These are phyloP conservation scores for Furcasterigmium furcatum DNA, from an alignment of 2,329 filamentous ascomycete genomes.

Conservation along the genomic window DNA sequence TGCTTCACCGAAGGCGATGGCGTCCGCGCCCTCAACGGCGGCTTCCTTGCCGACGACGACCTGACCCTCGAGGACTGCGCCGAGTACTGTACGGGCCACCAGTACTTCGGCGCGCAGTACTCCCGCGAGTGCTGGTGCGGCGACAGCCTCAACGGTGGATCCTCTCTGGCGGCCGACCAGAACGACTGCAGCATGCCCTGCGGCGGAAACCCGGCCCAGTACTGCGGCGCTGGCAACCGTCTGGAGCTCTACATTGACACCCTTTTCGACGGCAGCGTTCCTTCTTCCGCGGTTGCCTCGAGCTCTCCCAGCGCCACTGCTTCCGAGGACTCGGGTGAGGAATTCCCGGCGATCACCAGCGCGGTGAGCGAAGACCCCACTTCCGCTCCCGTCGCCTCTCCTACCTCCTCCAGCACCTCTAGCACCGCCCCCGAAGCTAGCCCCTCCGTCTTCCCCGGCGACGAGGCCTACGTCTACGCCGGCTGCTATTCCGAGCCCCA, in stretches of 20 bases:
- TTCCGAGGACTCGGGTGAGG: background rate
- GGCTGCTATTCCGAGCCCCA: conserved; percentile 29
- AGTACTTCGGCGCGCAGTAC: conserved; percentile 30
- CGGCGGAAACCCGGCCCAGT: conserved; percentile 24
- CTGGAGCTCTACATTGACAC: conserved; percentile 27
- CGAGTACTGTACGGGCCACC: conserved; percentile 21
- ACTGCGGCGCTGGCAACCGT: conserved; percentile 28
- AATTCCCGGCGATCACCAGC: background rate
- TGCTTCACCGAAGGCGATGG: conserved; percentile 31
- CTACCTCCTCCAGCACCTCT: background rate
- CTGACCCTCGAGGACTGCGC: conserved; percentile 32
- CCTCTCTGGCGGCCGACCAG: conserved; percentile 20
- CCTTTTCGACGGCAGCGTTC: background rate
- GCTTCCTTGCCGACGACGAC: conserved; percentile 22
- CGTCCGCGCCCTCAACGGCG: conserved; percentile 23
- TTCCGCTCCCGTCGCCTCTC: background rate
- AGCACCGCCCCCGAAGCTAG: conserved; percentile 16
- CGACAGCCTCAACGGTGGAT: conserved; percentile 22
- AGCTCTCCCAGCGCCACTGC: background rate
- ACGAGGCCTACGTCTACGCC: conserved; percentile 33
- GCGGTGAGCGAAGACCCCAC: background rate
- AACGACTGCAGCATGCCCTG: conserved; percentile 29
- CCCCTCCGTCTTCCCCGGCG: conserved; percentile 25
- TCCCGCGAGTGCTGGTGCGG: conserved; percentile 36
- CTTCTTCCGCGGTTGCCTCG: background rate